These are phyloP conservation scores for Barbarea vulgaris DNA, from an alignment of 345 rosid genomes.

Conservation along the genomic window DNA sequence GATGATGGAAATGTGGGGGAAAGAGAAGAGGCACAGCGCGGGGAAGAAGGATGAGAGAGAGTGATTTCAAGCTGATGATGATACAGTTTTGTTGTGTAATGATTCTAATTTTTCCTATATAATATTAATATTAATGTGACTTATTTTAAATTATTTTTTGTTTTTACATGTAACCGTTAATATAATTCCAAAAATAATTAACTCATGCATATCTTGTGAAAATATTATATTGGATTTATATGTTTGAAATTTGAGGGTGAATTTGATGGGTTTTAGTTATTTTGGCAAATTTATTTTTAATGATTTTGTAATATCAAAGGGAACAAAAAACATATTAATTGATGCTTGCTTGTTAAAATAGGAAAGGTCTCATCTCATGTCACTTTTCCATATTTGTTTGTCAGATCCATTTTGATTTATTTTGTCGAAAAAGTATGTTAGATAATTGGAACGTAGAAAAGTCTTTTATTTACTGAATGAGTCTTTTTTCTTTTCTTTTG, in stretches of 20 bases:
- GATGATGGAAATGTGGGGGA: conserved; percentile 2
- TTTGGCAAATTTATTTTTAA: not conserved
- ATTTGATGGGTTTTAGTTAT: not conserved
- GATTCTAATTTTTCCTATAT: not conserved
- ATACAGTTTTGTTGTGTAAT: conserved; percentile 10
- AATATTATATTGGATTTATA: not conserved
- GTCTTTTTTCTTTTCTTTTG: not conserved
- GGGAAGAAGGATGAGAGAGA: conserved; percentile 22
- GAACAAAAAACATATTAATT: not conserved
- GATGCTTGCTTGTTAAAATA: conserved; percentile 35
- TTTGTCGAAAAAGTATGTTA: not conserved
- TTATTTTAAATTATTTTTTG: not conserved
- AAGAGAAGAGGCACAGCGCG: conserved; percentile 18
- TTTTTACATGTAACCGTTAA: conserved; percentile 16
- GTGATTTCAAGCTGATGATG: conserved; percentile 24
- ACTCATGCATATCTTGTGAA: conserved; percentile 26
- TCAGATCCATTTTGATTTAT: conserved; percentile 18
- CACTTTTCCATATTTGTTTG: conserved; percentile 5
- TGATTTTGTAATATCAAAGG: not conserved
- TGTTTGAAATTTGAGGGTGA: not conserved
- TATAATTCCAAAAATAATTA: conserved; percentile 25
- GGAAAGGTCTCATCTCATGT: conserved; percentile 25
- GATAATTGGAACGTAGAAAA: not conserved
- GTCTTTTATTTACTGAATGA: not conserved
- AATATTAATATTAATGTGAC: not conserved